phyloP scores from a whole-genome alignment of 148 eudicot genomes.

The Arbutus unedo region DNA sequence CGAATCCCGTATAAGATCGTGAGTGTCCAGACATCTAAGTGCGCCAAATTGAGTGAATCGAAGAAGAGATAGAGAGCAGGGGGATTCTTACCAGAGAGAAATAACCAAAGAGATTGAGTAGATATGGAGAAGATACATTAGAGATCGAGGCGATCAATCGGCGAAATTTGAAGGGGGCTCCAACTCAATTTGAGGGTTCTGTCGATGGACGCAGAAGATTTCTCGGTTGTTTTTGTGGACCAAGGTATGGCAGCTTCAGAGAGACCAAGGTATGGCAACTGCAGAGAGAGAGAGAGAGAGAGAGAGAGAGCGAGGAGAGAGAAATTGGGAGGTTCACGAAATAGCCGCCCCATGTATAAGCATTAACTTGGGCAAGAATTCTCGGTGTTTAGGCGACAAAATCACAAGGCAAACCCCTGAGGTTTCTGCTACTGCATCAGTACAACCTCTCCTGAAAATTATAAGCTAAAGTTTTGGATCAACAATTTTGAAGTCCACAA shows the following conservation, averaged over 20 bases:
- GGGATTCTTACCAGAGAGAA: conserved; percentile 31
- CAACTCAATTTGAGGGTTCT: background rate
- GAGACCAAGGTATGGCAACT: background rate
- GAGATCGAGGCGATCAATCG: background rate
- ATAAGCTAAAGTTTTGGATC: background rate
- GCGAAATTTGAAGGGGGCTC: background rate
- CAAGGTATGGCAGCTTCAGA: background rate
- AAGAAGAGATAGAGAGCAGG: background rate
- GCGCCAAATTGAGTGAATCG: background rate
- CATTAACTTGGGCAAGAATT: background rate
- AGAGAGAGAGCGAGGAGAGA: background rate
- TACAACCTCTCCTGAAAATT: background rate
- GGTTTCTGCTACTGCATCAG: background rate
- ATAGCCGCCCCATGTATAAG: background rate
- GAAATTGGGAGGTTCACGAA: background rate
- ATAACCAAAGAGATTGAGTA: conserved; percentile 14
- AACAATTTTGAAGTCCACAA: background rate
- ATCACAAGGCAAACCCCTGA: background rate
- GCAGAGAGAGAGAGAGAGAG: background rate
- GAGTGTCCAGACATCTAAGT: background rate
- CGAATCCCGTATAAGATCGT: background rate
- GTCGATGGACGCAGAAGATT: background rate
- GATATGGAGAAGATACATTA: background rate
- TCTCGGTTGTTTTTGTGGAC: background rate
- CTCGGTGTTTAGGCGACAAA: background rate